phyloP scores from a whole-genome alignment of 2,329 filamentous ascomycete species.

The Neofusicoccum umdonicola region DNA sequence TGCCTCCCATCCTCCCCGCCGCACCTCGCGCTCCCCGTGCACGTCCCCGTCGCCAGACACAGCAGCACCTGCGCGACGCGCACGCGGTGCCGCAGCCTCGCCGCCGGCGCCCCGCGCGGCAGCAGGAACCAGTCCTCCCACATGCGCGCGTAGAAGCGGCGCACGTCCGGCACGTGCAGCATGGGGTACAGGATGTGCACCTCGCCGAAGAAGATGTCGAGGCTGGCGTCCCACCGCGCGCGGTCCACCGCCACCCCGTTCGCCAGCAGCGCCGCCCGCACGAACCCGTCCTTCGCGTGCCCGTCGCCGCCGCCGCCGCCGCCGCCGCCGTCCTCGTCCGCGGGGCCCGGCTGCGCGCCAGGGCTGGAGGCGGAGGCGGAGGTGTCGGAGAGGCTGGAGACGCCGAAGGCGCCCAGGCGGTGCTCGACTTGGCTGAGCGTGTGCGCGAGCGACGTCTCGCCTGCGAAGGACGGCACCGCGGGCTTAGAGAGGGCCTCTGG shows the following conservation, averaged over 20 bases:
- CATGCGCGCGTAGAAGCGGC: background rate
- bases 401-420: background rate
- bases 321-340: no score
- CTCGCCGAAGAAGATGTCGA: background rate
- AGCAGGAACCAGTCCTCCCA: background rate
- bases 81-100: background rate
- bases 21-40: background rate
- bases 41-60: background rate
- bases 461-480: background rate
- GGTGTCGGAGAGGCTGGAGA: background rate
- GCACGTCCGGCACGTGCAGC: background rate
- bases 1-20: background rate
- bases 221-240: background rate
- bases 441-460: background rate
- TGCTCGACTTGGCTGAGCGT: background rate
- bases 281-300: background rate
- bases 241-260: background rate
- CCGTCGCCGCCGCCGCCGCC: no score
- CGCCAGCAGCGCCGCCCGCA: background rate
- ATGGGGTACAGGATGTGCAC: background rate
- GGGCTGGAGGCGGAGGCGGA: no score
- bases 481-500: background rate
- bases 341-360: no score
- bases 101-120: background rate
- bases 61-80: background rate